Percentiles rank a stretch among this genome's conserved stretches.
These are phyloP conservation scores for Arctium minus DNA, from an alignment of 129 eudicot species.

Conservation along the genomic window DNA sequence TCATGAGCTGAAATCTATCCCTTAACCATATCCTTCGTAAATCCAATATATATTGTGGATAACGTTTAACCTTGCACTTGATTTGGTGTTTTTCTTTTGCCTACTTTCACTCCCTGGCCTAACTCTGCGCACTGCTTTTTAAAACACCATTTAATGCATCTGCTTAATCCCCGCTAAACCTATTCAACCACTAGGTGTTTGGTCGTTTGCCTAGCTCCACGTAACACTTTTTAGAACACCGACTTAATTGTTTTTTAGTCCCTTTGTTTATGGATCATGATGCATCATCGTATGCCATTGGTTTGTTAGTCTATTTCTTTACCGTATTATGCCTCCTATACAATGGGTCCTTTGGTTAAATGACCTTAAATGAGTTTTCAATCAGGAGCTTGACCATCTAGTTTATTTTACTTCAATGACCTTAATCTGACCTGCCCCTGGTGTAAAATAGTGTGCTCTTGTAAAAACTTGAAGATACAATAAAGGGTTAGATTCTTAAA, in stretches of 20 bases:
- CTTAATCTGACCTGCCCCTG: not conserved
- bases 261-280: not conserved
- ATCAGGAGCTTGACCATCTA: not conserved
- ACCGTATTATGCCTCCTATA: not conserved
- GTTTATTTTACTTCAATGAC: not conserved
- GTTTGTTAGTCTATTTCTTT: not conserved
- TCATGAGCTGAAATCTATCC: not conserved
- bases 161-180: not conserved
- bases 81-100: not conserved
- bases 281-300: not conserved
- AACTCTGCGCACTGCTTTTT: not conserved
- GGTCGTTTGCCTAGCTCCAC: not conserved
- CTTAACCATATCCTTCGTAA: not conserved
- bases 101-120: not conserved
- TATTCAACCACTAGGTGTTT: not conserved
- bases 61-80: not conserved
- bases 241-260: not conserved
- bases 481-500: not conserved
- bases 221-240: not conserved
- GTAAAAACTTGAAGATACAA: not conserved
- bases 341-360: not conserved
- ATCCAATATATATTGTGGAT: constrained; percentile 1
- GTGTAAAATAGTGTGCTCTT: not conserved
- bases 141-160: not conserved
- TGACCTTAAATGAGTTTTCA: not conserved